Conservation (phyloP, 2,329 filamentous ascomycete genomes). For the Emmonsia crescens region DNA sequence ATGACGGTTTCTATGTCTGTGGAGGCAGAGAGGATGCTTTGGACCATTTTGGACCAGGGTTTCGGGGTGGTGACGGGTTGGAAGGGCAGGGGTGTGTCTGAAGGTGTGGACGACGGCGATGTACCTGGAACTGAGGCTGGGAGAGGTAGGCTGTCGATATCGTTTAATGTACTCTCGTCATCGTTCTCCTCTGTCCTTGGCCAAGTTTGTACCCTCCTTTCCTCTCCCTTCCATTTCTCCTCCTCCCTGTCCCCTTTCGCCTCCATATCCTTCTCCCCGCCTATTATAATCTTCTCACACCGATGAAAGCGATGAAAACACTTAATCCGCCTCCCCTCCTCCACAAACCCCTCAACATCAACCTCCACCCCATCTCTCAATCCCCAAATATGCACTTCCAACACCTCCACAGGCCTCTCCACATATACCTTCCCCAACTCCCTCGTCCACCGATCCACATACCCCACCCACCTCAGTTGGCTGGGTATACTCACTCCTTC, state of each 20-base stretch:
- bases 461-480: conserved; percentile 75
- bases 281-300: conserved; percentile 57
- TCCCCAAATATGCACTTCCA: conserved; percentile 86
- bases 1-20: conserved; percentile 40
- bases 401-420: conserved; percentile 70
- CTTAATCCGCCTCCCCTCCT: conserved; percentile 83
- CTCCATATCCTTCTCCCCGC: conserved; percentile 9
- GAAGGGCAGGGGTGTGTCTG: conserved; percentile 11
- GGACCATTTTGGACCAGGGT: conserved; percentile 12
- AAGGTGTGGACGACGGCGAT: background rate
- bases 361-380: conserved; percentile 80
- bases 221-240: conserved; percentile 30
- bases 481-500: conserved; percentile 86
- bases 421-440: conserved; percentile 62
- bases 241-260: conserved; percentile 22
- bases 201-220: background rate
- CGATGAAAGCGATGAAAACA: conserved; percentile 68
- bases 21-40: conserved; percentile 28
- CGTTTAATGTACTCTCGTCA: background rate
- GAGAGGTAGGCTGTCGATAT: background rate
- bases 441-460: conserved; percentile 78
- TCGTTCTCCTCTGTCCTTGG: background rate
- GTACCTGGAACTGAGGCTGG: background rate
- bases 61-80: conserved; percentile 12
- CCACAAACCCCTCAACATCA: conserved; percentile 69